These are phyloP conservation scores for Toxicodendron radicans DNA, from an alignment of 345 rosid genomes.

Conservation along the genomic window DNA sequence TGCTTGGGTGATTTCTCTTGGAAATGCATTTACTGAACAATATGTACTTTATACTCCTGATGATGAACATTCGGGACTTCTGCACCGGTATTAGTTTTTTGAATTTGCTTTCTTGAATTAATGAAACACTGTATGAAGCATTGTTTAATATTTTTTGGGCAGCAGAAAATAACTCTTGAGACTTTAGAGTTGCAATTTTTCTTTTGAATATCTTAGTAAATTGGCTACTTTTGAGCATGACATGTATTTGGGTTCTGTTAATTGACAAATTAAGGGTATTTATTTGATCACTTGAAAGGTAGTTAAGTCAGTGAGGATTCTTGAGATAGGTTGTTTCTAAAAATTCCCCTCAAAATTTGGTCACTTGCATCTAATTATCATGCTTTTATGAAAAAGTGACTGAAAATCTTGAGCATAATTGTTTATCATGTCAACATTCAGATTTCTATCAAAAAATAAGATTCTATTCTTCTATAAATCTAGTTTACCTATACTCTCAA, in stretches of 20 bases:
- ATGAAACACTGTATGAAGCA: background rate
- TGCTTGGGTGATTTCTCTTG: slow-evolving; percentile 85
- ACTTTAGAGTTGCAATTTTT: too few relatives aligned
- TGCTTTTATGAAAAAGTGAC: background rate
- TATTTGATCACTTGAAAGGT: too few relatives aligned
- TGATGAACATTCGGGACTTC: slow-evolving; percentile 90
- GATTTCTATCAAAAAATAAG: too few relatives aligned
- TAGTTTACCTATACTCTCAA: background rate
- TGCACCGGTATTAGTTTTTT: slow-evolving; percentile 64
- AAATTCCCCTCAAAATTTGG: too few relatives aligned
- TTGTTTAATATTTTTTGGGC: background rate
- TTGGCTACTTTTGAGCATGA: too few relatives aligned
- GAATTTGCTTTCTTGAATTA: slow-evolving; percentile 17
- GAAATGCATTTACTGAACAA: slow-evolving; percentile 81
- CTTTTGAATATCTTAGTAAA: too few relatives aligned
- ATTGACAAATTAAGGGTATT: too few relatives aligned
- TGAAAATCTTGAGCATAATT: background rate
- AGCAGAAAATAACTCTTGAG: background rate
- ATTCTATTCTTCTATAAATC: background rate
- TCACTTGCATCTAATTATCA: too few relatives aligned
- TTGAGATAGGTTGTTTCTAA: too few relatives aligned
- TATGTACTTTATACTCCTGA: slow-evolving; percentile 69
- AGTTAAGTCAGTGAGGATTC: too few relatives aligned
- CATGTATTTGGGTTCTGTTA: too few relatives aligned
- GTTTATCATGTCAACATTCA: too few relatives aligned